Evolutionary conservation across 2,329 filamentous ascomycete genomes (phyloP).

Genomic region (Aplosporella prunicola): DNA sequence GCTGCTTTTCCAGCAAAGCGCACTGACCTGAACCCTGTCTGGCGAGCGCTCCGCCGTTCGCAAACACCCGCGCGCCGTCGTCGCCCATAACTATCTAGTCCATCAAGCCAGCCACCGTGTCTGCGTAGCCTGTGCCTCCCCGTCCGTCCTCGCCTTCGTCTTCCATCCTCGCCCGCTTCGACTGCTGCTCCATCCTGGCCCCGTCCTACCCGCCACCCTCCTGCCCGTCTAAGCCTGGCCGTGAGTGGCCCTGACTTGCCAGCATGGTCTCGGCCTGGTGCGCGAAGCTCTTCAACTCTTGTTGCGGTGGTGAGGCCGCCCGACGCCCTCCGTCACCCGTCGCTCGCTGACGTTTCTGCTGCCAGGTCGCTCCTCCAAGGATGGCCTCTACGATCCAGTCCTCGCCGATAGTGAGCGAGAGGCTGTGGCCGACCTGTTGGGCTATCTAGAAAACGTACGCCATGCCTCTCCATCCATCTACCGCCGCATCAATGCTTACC

Average conservation of each 20-base stretch:
- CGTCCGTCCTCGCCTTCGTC: neutral
- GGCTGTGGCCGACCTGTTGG: conserved; percentile 87
- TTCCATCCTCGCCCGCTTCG: neutral
- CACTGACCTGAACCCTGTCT: no score
- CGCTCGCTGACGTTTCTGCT: conserved; percentile 16
- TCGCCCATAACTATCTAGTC: no score
- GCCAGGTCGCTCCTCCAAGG: conserved; percentile 35
- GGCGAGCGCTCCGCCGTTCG: no score
- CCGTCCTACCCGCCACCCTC: conserved; percentile 2
- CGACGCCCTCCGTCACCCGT: conserved; percentile 6
- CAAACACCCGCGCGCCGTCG: no score
- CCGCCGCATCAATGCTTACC: conserved; percentile 12
- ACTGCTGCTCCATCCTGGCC: neutral
- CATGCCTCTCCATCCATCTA: conserved; percentile 27
- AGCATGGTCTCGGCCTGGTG: conserved; percentile 30
- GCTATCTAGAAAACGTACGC: conserved; percentile 88
- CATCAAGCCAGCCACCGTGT: no score
- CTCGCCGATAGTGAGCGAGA: conserved; percentile 94
- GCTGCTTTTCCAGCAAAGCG: no score
- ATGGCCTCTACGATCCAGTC: conserved; percentile 46
- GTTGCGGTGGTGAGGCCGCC: conserved; percentile 28
- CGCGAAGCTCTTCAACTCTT: conserved; percentile 27
- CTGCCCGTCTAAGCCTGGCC: no score
- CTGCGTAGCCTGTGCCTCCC: no score
- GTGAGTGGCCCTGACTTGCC: conserved; percentile 6